Percentiles rank a stretch among this genome's conserved stretches.
Evolutionary conservation across 768 basidiomycete species (phyloP).

Genomic region (Auriscalpium microsporum): DNA sequence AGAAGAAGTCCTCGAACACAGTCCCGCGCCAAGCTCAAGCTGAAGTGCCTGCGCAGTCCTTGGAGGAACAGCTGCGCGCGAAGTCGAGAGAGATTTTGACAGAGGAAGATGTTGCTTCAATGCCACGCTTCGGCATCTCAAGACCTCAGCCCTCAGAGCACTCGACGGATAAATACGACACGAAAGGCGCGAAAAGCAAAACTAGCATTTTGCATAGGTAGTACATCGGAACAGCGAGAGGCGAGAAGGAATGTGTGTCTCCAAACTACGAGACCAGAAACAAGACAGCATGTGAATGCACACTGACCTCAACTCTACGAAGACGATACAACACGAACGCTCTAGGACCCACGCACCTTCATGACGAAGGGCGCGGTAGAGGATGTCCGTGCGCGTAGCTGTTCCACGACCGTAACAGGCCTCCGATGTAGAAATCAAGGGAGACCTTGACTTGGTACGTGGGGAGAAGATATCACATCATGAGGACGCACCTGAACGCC

Average conservation of each 20-base stretch:
- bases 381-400: conserved; percentile 31
- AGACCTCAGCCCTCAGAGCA: too few relatives aligned
- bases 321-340: conserved; percentile 36
- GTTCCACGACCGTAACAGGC: conserved; percentile 73
- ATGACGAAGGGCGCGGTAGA: conserved; percentile 52
- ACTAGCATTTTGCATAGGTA: too few relatives aligned
- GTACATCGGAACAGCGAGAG: too few relatives aligned
- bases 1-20: too few relatives aligned
- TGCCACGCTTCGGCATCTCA: too few relatives aligned
- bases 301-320: conserved; percentile 52
- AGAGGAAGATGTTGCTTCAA: too few relatives aligned
- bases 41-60: too few relatives aligned
- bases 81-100: too few relatives aligned
- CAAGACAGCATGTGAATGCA: conserved; percentile 21
- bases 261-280: conserved; percentile 55
- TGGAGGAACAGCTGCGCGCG: too few relatives aligned
- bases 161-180: too few relatives aligned
- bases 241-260: conserved; percentile 39
- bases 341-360: conserved; percentile 39
- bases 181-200: too few relatives aligned
- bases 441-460: conserved; percentile 64
- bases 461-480: conserved; percentile 17
- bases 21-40: too few relatives aligned
- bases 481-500: not conserved
- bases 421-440: conserved; percentile 36